Percentiles rank a stretch among this genome's conserved stretches.
phyloP scores from a whole-genome alignment of 768 basidiomycete genomes.

The Psilocybe cyanescens region DNA sequence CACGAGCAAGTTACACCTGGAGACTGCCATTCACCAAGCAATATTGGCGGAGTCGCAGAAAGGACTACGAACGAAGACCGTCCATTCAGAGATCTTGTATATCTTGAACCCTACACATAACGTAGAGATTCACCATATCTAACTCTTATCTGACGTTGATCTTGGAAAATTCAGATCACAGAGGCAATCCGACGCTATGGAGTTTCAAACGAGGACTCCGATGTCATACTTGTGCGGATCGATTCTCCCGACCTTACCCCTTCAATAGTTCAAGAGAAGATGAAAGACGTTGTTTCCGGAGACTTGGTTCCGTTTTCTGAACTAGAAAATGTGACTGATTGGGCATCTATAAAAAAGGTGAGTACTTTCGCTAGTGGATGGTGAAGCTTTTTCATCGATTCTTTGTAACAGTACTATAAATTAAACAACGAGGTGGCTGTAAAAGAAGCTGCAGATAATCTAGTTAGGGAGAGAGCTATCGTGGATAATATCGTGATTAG shows the following conservation, averaged over 20 bases:
- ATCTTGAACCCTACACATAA: slow-evolving; percentile 87
- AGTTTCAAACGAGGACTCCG: slow-evolving; percentile 64
- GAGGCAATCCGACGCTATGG: slow-evolving; percentile 90
- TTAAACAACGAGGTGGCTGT: slow-evolving; percentile 56
- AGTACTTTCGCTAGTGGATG: slow-evolving; percentile 14
- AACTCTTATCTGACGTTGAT: not conserved
- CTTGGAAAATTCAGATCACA: slow-evolving; percentile 61
- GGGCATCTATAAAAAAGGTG: slow-evolving; percentile 77
- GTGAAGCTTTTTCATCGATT: not conserved
- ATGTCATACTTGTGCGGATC: slow-evolving; percentile 77
- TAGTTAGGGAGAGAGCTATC: slow-evolving; percentile 36
- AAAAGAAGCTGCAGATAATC: slow-evolving; percentile 35
- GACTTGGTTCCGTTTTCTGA: slow-evolving; percentile 48
- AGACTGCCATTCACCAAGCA: slow-evolving; percentile 84
- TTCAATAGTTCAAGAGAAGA: slow-evolving; percentile 49
- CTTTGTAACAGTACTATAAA: slow-evolving; percentile 60
- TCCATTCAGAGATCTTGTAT: slow-evolving; percentile 94
- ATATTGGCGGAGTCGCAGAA: slow-evolving; percentile 67
- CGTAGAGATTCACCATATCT: slow-evolving; percentile 37
- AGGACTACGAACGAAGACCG: slow-evolving; percentile 76
- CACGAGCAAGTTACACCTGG: slow-evolving; percentile 77
- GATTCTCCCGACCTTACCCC: slow-evolving; percentile 36
- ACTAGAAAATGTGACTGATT: slow-evolving; percentile 62
- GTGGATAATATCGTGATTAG: slow-evolving; percentile 77
- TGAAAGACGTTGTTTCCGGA: slow-evolving; percentile 65